Evolutionary conservation across 192 early-diverging fungal species (phyloP), one percentile per base, ranked within the genome.

Genomic region (Spizellomyces punctatus): DNA sequence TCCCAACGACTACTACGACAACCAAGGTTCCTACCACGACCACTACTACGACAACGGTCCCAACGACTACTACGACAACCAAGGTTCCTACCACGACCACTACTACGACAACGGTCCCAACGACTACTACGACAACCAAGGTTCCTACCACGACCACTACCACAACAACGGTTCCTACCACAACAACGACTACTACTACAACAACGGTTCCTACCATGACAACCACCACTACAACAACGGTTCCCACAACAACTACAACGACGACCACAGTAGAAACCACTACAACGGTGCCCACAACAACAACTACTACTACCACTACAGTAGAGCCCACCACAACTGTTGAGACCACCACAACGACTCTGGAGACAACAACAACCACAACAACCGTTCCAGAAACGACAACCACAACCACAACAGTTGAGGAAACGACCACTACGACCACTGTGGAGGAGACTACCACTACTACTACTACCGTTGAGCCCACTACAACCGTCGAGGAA

Each of bases 161-260:
- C 43, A 63, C 71, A 0, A 52, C 71, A 0, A 72, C 61, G 60
- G 48, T 12, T n/a, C 43, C 68, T 22, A 72, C 65, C 41, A 72
- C 66, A 16, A 60, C 58, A 10, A 64, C n/a, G 0, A 22, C 69
- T 14, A 72, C 65, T 12, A 70, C 59, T 4, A 27, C n/a, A 27
- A 27, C n/a, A 10, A 61, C 59, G 17, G 36, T 27, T 61, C n/a
- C 59, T 22, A 61, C 59, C 2, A 27, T 12, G 16, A 27, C n/a
- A 27, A 61, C 59, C 12, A 61, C 59, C 21, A 61, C 59, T 2
- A 27, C 27, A 46, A 44, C 63, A 10, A 44, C 47, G 17, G 27
- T 46, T 8, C 19, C 72, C 8, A 19, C 46, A 16, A 43, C 19
- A 0, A 68, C 47, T 0, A 52, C 71, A n/a, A 49, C 14, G 47